Evolutionary conservation across 768 basidiomycete genomes (phyloP), one percentile per base, ranked within the genome.

Genomic region (Ramaria sp.): DNA sequence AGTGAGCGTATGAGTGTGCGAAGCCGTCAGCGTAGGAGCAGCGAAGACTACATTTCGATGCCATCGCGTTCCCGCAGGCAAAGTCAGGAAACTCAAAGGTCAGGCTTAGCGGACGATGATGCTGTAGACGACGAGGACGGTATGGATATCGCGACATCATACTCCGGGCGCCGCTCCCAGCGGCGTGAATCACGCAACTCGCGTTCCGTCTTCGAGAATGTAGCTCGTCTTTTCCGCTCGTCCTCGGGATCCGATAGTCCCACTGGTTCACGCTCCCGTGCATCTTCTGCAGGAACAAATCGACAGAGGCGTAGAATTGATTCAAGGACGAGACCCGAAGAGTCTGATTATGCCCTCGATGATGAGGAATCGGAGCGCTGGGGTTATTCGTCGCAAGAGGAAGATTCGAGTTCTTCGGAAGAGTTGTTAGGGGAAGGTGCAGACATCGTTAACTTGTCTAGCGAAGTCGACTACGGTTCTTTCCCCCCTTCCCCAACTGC

Each of bases 341-440:
- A 74, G 22, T 84, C 84, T 6, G 83, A 86, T 33, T 70, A 82
- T 65, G 82, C 75, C 20, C 60, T 80, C 11, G 83, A 78, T 3
- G 78, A 79, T 27, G 81, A 81, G 39, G 76, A 68, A 10, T 62
- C 63, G 3, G 88, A 91, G 61, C 78, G 88, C n/a, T 93, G 91
- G 91, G 91, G 91, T 4, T 93, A 92, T 69, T 83, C 86, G n/a
- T 91, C 91, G 3, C 88, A 81, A 22, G 91, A 93, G 64, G 88
- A 79, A 58, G 78, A 86, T 63, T 80, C 81, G 22, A 75, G 73
- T 20, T 75, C 78, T 12, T 72, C 69, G 3, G 66, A 63, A 24
- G 77, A 74, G 33, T 24, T 70, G 63, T 41, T 41, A 54, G 64
- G 68, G 12, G 63, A 68, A 31, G 68, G 70, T 17, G 67, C 59